These are phyloP conservation scores for Backusella circina DNA, from an alignment of 192 early-diverging fungal genomes.

Conservation along the genomic window DNA sequence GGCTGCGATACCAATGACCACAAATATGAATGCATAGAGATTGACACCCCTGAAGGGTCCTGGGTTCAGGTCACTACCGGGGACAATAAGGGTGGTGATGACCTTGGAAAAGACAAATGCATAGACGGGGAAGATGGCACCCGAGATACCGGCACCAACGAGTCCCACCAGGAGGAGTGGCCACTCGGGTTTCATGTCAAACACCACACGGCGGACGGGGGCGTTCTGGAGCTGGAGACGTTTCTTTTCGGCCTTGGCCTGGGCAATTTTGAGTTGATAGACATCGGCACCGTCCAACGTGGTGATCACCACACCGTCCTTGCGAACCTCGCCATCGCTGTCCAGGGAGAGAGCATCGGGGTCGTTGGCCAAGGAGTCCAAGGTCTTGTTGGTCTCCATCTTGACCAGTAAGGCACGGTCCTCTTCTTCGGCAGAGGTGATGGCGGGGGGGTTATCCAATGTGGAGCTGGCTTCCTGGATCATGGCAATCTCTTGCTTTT, in stretches of 20 bases:
- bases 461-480: neutral
- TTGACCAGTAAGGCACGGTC: neutral
- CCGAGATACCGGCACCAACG: conserved; percentile 60
- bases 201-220: conserved; percentile 50
- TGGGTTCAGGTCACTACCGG: conserved; percentile 5
- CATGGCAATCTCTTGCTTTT: neutral
- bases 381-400: neutral
- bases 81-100: conserved; percentile 47
- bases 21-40: conserved; percentile 20
- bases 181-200: conserved; percentile 53
- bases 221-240: conserved; percentile 41
- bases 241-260: conserved; percentile 35
- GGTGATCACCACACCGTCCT: neutral
- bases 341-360: conserved; percentile 37
- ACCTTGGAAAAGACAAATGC: conserved; percentile 50
- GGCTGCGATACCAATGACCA: conserved; percentile 13
- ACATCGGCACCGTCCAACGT: conserved; percentile 15
- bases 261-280: conserved; percentile 25
- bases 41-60: conserved; percentile 25
- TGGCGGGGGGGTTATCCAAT: neutral
- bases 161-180: conserved; percentile 49
- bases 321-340: neutral
- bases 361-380: neutral
- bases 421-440: neutral
- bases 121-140: conserved; percentile 75